Evolutionary conservation across 352 stramenopile species (phyloP).

Genomic region (Phytophthora pistaciae): DNA sequence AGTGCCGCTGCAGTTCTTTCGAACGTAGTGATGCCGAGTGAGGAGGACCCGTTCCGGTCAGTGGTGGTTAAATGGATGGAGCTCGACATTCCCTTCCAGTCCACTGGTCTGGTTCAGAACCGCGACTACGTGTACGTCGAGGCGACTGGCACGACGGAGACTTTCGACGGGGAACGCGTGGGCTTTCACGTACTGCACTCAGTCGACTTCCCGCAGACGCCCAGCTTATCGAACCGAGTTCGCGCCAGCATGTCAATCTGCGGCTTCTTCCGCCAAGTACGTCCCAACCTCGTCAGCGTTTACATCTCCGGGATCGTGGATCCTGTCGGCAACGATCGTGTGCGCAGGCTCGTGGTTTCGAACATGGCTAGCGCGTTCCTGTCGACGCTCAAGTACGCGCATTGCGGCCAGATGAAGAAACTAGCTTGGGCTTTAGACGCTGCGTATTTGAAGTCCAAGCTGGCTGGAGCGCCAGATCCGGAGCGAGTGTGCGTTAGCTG

Average conservation of each 20-base stretch:
- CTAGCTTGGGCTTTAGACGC: slow-evolving; percentile 3
- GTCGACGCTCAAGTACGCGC: slow-evolving; percentile 14
- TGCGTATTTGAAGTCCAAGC: background rate
- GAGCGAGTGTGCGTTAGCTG: background rate
- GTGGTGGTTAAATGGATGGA: background rate
- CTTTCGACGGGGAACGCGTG: slow-evolving; percentile 22
- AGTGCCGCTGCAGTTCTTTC: background rate
- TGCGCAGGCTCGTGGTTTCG: background rate
- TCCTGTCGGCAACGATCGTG: background rate
- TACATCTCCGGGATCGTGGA: background rate
- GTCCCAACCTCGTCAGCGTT: background rate
- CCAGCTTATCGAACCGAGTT: slow-evolving; percentile 38
- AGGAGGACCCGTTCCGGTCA: background rate
- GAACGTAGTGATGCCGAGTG: background rate
- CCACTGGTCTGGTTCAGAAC: slow-evolving; percentile 27
- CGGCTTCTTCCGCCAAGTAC: slow-evolving; percentile 49
- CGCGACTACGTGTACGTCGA: slow-evolving; percentile 47
- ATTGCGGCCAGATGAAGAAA: slow-evolving; percentile 16
- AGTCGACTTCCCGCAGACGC: slow-evolving; percentile 11
- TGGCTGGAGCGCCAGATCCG: background rate
- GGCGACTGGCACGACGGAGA: slow-evolving; percentile 14
- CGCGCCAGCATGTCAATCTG: slow-evolving; percentile 46
- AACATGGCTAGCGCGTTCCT: slow-evolving; percentile 6
- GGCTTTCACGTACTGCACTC: slow-evolving; percentile 20
- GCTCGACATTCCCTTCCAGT: slow-evolving; percentile 1